Evolutionary conservation across 116 monocot species (phyloP), one percentile per base, ranked within the genome.

Genomic region (Papilionanthe hybrid): DNA sequence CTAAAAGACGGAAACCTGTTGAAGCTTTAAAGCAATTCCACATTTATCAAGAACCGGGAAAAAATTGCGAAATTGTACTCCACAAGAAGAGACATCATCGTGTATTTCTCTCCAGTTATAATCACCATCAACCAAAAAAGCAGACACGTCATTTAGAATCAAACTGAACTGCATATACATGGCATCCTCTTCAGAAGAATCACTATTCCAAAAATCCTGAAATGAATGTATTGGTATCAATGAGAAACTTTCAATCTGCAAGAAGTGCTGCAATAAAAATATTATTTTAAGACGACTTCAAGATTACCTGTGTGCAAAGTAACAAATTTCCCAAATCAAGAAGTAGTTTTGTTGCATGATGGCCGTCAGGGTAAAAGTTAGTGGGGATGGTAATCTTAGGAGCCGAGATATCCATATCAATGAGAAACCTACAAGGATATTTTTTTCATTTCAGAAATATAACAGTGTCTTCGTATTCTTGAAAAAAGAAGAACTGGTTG

Each of bases 391-490:
- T 92, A 65, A 99, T 89, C 79, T 99, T 99, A 47, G 99, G 99
- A 82, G 99, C 99, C 65, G 99, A 95, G 81, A 99, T 95, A 85
- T 99, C 95, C 82, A 99, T 79, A 81, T 99, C 93, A 77, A 99
- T 75, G 68, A 86, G 85, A 82, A 99, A 99, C 88, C 99, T 99
- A 80, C 37, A 68, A 83, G 15, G 58, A 81, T 45, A 45, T 45
- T 45, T 45, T 45, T 45, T 45, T 45, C 5, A 45, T 7, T 10
- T 45, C 45, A 10, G 7, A 45, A 45, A 8, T 0, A 45, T 45
- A 45, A 45, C 10, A 45, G 10, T 43, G 6, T 9, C 45, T 45
- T 10, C 3, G 45, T 10, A 7, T 45, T 45, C 45, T 45, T 45
- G 45, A 45, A 45, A 45, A 45, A 45, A 8, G 45, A 7, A 45